Evolutionary conservation across 78 protist species (phyloP), one percentile per base, ranked within the genome.

Genomic region (Pigoraptor vietnamica): DNA sequence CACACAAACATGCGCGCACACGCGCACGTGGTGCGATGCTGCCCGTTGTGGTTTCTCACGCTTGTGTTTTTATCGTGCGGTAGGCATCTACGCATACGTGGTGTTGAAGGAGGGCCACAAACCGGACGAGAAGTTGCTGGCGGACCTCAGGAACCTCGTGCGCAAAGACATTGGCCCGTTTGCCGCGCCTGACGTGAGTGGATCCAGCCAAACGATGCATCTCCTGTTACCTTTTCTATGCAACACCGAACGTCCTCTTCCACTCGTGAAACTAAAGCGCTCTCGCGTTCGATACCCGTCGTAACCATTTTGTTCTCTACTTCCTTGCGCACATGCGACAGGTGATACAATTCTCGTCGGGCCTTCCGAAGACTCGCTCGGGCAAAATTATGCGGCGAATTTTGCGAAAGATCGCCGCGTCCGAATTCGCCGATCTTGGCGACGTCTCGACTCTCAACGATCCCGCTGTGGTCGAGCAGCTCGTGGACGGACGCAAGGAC

Each of bases 371-470:
- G 92, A 96, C 97, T 6, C 93, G 97, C 39, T 39, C 90, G 24
- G 97, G 98, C 87, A 96, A 96, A 93, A 91, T 96, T 88, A 95
- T 96, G 96, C 93, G 98, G 32, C 94, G 98, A 34, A 90, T 96
- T 24, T 89, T 96, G 83, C 95, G 98, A 81, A 95, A 95, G 81
- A 95, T 96, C 40, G 97, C 97, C 2, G 10, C 33, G 24, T 32
- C 6, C 37, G 92, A 93, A 35, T 37, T 0, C 0, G 87, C 0
- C 56, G 1, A 0, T 1, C 90, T 94, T 36, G 95, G 93, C 83
- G 93, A 92, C 87, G 36, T 81, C 0, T 88, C 91, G 0, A 92
- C 93, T 35, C 88, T 92, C n/a, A 25, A 90, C 38, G 93, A 92
- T 0, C 90, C 93, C 21, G 24, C 19, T 23, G 93, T 92, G 0